Base-by-base conservation (phyloP, 805 yeast species). In the Candida caryicola region DNA sequence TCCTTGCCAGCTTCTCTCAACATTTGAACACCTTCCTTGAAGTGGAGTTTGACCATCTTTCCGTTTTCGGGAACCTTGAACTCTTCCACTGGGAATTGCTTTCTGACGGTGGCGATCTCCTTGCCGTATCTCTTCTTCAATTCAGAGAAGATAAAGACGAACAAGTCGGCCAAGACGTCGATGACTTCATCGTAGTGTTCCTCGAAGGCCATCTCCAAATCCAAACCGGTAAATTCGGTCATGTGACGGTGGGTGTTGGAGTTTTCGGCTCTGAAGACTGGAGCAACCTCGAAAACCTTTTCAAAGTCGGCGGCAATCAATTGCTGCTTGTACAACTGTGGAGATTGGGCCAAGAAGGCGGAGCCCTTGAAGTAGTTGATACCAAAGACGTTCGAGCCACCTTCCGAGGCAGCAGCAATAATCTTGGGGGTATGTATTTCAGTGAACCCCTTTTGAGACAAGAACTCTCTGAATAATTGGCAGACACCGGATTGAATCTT, bases 211-310 rank as follows among this genome's bases (percentile, higher is more conserved):
- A 93, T 89, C 70, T 93, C 99, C 69, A 93, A 69, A 74, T 93
- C 99, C 55, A 95, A 81, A 42, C 99, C 99, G 45, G 85, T 85
- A 64, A 93, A 93, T 69, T 93, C 99, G 40, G 99, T 93, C 95
- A 93, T 83, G 69, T 93, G 99, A 72, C 99, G 90, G 67, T 93
- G 98, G 15, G 99, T 91, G 74, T 93, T 90, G 45, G 98, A 91
- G 76, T 93, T 91, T 68, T 93, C 99, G 41, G 99, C 99, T 70
- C 99, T 81, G 79, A 93, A 93, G 31, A 93, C 98, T 26, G 99
- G 98, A 2, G 93, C 98, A 57, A 93, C 77, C 72, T 93, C 99
- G 61, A 80, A 93, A 34, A 93, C 99, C 56, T 79, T 81, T 73
- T 93, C 99, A 55, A 91, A 93, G 71, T 93, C 99, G 43, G 95